phyloP scores from a whole-genome alignment of 352 stramenopile species.

The Globisporangium lucens region DNA sequence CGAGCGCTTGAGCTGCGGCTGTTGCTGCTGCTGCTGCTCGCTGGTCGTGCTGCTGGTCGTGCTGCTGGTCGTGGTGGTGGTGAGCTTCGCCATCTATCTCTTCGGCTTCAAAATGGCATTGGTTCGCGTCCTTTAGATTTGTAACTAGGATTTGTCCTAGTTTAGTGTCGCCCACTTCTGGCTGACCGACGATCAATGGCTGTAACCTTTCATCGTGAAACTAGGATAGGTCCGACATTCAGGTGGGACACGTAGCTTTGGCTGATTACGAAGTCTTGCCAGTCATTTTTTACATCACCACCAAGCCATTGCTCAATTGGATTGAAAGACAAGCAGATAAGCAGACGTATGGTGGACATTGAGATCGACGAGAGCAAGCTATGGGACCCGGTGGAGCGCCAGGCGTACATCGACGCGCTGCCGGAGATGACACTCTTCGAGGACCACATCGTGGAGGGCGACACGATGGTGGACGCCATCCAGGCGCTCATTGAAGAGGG shows the following conservation, averaged over 20 bases:
- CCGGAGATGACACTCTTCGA: constrained; percentile 88
- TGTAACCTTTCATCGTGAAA: not conserved
- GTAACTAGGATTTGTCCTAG: not conserved
- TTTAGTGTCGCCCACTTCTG: not conserved
- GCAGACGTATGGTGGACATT: constrained; percentile 68
- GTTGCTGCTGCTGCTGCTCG: not conserved
- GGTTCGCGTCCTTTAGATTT: constrained; percentile 15
- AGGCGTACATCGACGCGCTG: constrained; percentile 83
- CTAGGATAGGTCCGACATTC: constrained; percentile 5
- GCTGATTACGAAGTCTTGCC: constrained; percentile 13
- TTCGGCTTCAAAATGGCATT: constrained; percentile 8
- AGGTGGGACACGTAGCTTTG: constrained; percentile 7
- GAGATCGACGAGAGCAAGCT: constrained; percentile 87
- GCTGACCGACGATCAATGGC: not conserved
- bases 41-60: not conserved
- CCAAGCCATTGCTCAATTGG: not conserved
- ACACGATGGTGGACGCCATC: constrained; percentile 85
- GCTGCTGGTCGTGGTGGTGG: not conserved
- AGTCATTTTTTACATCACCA: constrained; percentile 16
- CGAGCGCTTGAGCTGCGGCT: constrained; percentile 29
- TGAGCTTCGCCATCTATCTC: constrained; percentile 13
- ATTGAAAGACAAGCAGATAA: not conserved
- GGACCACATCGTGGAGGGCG: constrained; percentile 82
- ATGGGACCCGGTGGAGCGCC: constrained; percentile 71
- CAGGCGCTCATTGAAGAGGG: constrained; percentile 85